Percentiles rank a stretch among this genome's conserved stretches.
phyloP scores from a whole-genome alignment of 2,329 filamentous ascomycete species.

The Alternaria burnsii region DNA sequence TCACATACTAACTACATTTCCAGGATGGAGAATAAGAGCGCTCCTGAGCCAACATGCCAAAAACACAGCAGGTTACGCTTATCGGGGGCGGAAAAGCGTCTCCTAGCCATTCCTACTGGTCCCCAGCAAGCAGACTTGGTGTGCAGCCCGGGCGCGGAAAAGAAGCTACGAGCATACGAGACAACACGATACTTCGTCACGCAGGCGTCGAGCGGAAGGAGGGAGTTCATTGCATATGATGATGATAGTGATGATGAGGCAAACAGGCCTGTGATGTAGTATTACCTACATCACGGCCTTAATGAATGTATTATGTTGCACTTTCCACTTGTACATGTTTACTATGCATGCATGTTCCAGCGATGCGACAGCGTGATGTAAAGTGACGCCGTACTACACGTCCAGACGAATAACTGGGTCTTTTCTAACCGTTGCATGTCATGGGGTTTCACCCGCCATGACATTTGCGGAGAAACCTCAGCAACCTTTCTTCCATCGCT shows the following conservation, averaged over 20 bases:
- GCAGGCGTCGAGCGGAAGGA: conserved; percentile 25
- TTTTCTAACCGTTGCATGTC: conserved; percentile 3
- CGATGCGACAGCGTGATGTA: conserved; percentile 15
- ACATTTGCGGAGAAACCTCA: neutral
- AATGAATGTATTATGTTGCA: conserved; percentile 10
- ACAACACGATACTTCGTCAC: conserved; percentile 26
- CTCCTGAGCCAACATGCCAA: neutral
- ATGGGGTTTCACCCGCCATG: conserved; percentile 17
- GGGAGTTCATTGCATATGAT: conserved; percentile 38
- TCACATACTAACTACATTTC: neutral
- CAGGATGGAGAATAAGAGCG: conserved; percentile 12
- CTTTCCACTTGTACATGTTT: conserved; percentile 2
- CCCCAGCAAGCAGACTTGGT: conserved; percentile 1
- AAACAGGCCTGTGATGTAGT: conserved; percentile 45
- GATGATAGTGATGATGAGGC: conserved; percentile 46
- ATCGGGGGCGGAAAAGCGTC: conserved; percentile 28
- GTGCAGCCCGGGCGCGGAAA: conserved; percentile 38
- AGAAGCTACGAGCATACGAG: conserved; percentile 36
- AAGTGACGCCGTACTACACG: neutral
- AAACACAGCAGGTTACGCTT: conserved; percentile 24
- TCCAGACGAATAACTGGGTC: neutral
- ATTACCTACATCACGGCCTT: conserved; percentile 16
- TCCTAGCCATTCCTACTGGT: conserved; percentile 28
- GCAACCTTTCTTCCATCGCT: neutral
- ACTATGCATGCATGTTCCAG: conserved; percentile 28